Evolutionary conservation across 2,329 filamentous ascomycete genomes (phyloP).

Genomic region (Colletotrichum sp.): DNA sequence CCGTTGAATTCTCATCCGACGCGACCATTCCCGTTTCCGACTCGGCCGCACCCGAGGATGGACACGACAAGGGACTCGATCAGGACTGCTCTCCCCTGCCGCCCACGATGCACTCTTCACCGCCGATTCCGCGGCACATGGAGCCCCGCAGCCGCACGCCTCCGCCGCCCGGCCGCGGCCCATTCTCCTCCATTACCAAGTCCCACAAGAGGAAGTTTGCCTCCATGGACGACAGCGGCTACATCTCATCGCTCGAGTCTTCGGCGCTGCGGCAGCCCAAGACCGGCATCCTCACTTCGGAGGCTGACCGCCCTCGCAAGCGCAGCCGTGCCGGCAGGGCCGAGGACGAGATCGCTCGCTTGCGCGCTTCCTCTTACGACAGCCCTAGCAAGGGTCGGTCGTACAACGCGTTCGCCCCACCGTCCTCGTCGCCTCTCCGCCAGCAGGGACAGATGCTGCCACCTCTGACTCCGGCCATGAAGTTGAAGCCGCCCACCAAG

Average conservation of each 20-base stretch:
- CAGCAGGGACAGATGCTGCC: conserved; percentile 68
- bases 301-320: conserved; percentile 81
- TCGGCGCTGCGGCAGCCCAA: conserved; percentile 78
- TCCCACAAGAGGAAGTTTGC: conserved; percentile 79
- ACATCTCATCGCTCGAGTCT: conserved; percentile 95
- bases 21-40: conserved; percentile 79
- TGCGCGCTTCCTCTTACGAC: conserved; percentile 91
- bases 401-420: conserved; percentile 53
- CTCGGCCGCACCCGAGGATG: conserved; percentile 59
- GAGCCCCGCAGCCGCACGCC: conserved; percentile 74
- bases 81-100: conserved; percentile 72
- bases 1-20: conserved; percentile 74
- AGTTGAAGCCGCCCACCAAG: conserved; percentile 70
- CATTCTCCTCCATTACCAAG: conserved; percentile 65
- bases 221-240: conserved; percentile 90
- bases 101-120: conserved; percentile 84
- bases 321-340: conserved; percentile 65
- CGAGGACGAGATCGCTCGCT: conserved; percentile 92
- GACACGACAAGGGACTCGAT: conserved; percentile 46
- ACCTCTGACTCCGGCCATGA: conserved; percentile 83
- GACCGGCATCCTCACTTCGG: conserved; percentile 73
- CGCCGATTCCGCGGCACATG: conserved; percentile 71
- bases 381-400: conserved; percentile 79
- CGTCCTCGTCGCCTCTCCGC: conserved; percentile 74
- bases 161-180: conserved; percentile 68